These are phyloP conservation scores for Beta vulgaris DNA, from an alignment of 148 eudicot species.

Conservation along the genomic window DNA sequence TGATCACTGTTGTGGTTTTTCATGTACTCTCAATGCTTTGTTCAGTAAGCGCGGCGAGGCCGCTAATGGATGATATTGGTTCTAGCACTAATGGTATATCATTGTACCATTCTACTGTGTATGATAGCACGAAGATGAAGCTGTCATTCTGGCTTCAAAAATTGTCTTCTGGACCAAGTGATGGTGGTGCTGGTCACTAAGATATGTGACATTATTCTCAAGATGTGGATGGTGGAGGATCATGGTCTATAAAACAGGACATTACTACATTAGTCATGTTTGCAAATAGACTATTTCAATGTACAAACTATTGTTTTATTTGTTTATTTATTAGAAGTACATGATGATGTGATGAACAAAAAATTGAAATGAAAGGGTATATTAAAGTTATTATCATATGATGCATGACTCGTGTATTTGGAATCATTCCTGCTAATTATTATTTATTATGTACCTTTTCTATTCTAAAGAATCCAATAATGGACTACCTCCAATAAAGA, in stretches of 20 bases:
- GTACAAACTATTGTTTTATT: neutral
- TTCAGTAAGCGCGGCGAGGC: slow-evolving; percentile 19
- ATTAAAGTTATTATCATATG: too few species aligned
- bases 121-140: neutral
- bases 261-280: neutral
- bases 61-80: neutral
- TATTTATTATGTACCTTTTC: too few species aligned
- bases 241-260: neutral
- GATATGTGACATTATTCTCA: neutral
- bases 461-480: too few species aligned
- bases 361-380: too few species aligned
- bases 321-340: too few species aligned
- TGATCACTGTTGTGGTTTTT: slow-evolving; percentile 9
- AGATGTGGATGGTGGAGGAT: too few species aligned
- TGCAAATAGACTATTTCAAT: neutral
- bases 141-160: slow-evolving; percentile 17
- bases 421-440: too few species aligned
- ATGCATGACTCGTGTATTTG: too few species aligned
- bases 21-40: slow-evolving; percentile 7
- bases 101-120: neutral
- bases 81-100: neutral
- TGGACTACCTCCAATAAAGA: too few species aligned
- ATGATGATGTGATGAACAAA: too few species aligned
- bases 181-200: slow-evolving; percentile 27
- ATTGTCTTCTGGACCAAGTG: slow-evolving; percentile 23